A percentile compares a stretch with the other conserved stretches of the same genome.
phyloP scores from a whole-genome alignment of 768 basidiomycete genomes.

The Galerina sulciceps region DNA sequence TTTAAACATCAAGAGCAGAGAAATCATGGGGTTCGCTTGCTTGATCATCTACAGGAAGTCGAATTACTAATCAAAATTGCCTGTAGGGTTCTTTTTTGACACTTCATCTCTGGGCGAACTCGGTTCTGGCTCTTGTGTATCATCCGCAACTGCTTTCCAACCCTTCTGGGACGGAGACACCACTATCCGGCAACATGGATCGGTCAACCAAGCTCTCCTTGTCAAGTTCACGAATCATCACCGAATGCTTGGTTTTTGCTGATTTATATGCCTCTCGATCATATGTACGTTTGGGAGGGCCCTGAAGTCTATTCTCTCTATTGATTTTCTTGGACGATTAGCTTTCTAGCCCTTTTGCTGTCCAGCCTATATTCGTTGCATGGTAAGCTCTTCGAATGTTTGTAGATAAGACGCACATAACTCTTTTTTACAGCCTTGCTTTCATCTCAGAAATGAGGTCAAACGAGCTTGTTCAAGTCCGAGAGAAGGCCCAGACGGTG shows the following conservation, averaged over 20 bases:
- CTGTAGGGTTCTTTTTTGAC: slow-evolving; percentile 3
- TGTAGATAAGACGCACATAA: background rate
- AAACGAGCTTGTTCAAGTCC: background rate
- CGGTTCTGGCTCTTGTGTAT: background rate
- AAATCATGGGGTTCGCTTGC: background rate
- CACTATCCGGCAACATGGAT: background rate
- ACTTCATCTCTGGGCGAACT: slow-evolving; percentile 5
- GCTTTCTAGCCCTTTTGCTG: slow-evolving; percentile 3
- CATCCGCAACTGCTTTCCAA: background rate
- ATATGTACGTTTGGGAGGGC: background rate
- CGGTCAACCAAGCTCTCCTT: background rate
- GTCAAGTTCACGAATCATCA: slow-evolving; percentile 3
- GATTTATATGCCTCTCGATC: background rate
- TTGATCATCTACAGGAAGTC: background rate
- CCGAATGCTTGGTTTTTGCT: slow-evolving; percentile 3
- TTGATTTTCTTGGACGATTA: background rate
- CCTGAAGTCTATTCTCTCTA: background rate
- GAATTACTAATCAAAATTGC: background rate
- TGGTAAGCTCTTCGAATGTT: background rate
- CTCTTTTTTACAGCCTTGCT: background rate
- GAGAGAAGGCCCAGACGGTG: slow-evolving; percentile 1
- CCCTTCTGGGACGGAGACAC: background rate
- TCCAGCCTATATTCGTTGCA: slow-evolving; percentile 1
- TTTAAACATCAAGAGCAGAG: slow-evolving; percentile 1
- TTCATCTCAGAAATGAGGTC: background rate